Evolutionary conservation across 257 asterid species (phyloP).

Genomic region (Nicotiana undulata): DNA sequence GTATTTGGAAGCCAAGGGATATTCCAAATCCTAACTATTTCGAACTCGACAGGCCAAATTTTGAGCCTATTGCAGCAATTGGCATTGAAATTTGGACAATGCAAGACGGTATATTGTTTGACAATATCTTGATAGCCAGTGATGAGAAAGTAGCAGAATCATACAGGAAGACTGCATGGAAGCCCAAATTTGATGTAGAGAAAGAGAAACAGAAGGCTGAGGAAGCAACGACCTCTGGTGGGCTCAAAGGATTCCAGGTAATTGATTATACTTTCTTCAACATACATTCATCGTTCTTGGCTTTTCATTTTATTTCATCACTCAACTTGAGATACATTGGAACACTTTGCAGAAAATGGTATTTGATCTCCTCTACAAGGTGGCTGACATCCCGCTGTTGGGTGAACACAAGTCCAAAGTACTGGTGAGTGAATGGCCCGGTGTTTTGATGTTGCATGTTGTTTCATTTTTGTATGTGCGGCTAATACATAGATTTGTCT

Average conservation of each 20-base stretch:
- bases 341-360: conserved; percentile 50
- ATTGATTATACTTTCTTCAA: neutral
- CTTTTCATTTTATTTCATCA: neutral
- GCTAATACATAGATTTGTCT: conserved; percentile 2
- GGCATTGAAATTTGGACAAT: conserved; percentile 98
- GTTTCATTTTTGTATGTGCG: neutral
- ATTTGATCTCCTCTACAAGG: conserved; percentile 73
- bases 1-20: conserved; percentile 80
- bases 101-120: conserved; percentile 91
- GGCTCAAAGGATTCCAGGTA: conserved; percentile 83
- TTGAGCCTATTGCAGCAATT: conserved; percentile 91
- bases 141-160: conserved; percentile 64
- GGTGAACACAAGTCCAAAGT: conserved; percentile 62
- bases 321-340: neutral
- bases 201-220: conserved; percentile 75
- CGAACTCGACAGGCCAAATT: conserved; percentile 74
- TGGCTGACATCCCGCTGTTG: conserved; percentile 79
- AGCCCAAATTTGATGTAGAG: conserved; percentile 66
- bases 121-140: conserved; percentile 63
- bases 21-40: conserved; percentile 80
- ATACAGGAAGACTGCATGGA: conserved; percentile 61
- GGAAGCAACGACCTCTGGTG: conserved; percentile 48
- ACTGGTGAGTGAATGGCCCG: conserved; percentile 37
- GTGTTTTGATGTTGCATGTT: neutral
- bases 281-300: neutral